Evolutionary conservation across 805 yeast genomes (phyloP), one percentile per base, ranked within the genome.

Genomic region (Starmerella apis): DNA sequence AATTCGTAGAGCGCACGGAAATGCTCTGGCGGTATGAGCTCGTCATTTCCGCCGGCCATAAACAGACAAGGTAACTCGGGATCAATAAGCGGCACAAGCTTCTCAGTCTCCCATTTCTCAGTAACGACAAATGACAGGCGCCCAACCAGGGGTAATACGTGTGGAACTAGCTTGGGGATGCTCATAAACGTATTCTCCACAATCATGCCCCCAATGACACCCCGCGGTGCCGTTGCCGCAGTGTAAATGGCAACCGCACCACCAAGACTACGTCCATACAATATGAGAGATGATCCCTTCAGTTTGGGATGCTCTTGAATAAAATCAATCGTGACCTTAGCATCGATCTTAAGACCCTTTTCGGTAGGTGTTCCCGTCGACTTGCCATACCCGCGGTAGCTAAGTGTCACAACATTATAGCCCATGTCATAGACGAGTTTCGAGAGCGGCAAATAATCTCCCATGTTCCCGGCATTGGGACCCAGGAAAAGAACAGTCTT

Each of bases 401-500:
- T 85, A 58, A 86, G 83, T 4, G 85, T 78, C 43, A 90, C 75
- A 2, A 87, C 95, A 64, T 88, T 86, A 66, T 80, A 78, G 13
- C 78, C 77, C 65, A 81, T 73, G 44, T 71, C 67, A 65, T 77
- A 84, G 54, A 88, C 79, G 9, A 81, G 64, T 43, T 80, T 72
- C 2, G 84, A 94, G 8, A 86, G 76, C 1, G 96, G 95, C 43
- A 90, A 68, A 25, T 83, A 80, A 62, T 86, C 86, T 16, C 97
- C 97, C 56, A 90, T 90, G 64, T 92, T 90, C 4, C 97, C 97
- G 1, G 96, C 96, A 66, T 90, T 90, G 4, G 97, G 97, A 44
- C 87, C 80, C 46, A 88, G 71, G 19, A 92, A 74, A 23, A 92
- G 60, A 10, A 90, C 74, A 0, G 96, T 85, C 56, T 81, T 83